Evolutionary conservation across 2,329 filamentous ascomycete genomes (phyloP).

Genomic region (Fusarium graminum): DNA sequence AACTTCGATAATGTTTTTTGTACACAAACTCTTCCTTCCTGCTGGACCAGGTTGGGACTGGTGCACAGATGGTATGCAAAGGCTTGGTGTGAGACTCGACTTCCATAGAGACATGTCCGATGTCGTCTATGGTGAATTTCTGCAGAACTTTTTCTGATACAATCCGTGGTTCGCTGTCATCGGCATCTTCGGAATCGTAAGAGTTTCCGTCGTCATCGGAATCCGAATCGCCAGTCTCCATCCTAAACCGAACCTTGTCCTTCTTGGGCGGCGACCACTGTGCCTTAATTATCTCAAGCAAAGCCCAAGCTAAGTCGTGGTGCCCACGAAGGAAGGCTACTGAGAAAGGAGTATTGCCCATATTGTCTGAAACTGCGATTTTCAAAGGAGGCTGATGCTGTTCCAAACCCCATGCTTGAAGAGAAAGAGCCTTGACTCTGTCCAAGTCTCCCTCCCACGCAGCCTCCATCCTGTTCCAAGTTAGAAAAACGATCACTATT

Average conservation of each 20-base stretch:
- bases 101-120: conserved; percentile 76
- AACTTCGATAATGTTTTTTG: conserved; percentile 20
- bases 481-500: conserved; percentile 18
- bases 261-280: conserved; percentile 74
- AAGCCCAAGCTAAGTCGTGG: conserved; percentile 70
- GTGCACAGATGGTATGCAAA: conserved; percentile 62
- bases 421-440: conserved; percentile 73
- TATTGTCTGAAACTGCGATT: conserved; percentile 69
- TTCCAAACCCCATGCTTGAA: conserved; percentile 68
- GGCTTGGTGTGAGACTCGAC: conserved; percentile 75
- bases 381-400: conserved; percentile 71
- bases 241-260: conserved; percentile 63
- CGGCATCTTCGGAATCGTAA: conserved; percentile 42
- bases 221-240: conserved; percentile 55
- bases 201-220: conserved; percentile 55
- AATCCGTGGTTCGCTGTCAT: conserved; percentile 59
- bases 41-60: conserved; percentile 53
- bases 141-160: conserved; percentile 71
- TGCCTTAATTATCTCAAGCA: conserved; percentile 77
- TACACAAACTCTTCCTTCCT: conserved; percentile 48
- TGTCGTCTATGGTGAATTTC: conserved; percentile 80
- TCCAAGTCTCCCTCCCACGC: conserved; percentile 77
- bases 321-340: conserved; percentile 77
- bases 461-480: conserved; percentile 71
- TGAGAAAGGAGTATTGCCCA: conserved; percentile 71